These are phyloP conservation scores for Ustilago xerochloae DNA, from an alignment of 1,284 basidiomycete species.

Conservation along the genomic window DNA sequence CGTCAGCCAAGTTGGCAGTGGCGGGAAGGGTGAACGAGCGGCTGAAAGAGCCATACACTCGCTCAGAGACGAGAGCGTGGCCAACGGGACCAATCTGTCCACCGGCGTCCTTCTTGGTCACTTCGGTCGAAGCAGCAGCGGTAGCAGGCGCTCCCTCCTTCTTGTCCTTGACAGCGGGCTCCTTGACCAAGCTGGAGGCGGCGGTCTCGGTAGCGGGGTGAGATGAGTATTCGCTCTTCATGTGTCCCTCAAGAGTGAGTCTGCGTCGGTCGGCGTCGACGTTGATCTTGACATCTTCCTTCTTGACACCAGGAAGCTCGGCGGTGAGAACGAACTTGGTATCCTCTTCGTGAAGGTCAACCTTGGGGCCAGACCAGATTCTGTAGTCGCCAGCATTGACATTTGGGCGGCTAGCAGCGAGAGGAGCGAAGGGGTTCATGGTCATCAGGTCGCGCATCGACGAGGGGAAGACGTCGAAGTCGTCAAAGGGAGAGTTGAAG, in stretches of 20 bases:
- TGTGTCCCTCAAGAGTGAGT: conserved; percentile 49
- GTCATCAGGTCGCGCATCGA: conserved; percentile 30
- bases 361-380: conserved; percentile 43
- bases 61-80: conserved; percentile 48
- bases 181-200: not conserved
- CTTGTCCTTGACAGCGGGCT: not conserved
- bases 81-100: conserved; percentile 26
- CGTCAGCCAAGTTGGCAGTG: conserved; percentile 42
- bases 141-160: not conserved
- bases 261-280: conserved; percentile 48
- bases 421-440: conserved; percentile 25
- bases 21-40: conserved; percentile 53
- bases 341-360: conserved; percentile 50
- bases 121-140: conserved; percentile 20
- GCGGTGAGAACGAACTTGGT: conserved; percentile 44
- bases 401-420: conserved; percentile 26
- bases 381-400: conserved; percentile 32
- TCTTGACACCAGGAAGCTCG: conserved; percentile 54
- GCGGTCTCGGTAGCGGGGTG: conserved; percentile 6
- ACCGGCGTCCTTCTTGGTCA: conserved; percentile 31
- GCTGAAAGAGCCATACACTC: conserved; percentile 52
- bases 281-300: conserved; percentile 54
- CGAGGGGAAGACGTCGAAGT: conserved; percentile 42
- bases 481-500: conserved; percentile 40
- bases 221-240: conserved; percentile 44